phyloP scores from a whole-genome alignment of 208 protist genomes.

The Acanthamoeba lenticulata region DNA sequence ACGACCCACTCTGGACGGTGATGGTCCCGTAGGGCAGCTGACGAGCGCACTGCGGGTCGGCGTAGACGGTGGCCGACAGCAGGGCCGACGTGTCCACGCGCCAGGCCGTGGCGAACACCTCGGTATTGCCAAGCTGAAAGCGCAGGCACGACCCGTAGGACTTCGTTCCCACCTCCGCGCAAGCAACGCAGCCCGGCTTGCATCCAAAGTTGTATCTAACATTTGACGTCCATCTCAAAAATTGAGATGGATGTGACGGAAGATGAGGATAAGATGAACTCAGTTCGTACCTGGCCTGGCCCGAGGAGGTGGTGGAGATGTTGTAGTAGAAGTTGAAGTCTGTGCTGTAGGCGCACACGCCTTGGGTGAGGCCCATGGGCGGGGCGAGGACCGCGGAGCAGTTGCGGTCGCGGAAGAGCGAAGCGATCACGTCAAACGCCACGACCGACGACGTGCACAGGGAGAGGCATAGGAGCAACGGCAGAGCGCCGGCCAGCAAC shows the following conservation, averaged over 20 bases:
- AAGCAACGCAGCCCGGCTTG: neutral
- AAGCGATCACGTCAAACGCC: neutral
- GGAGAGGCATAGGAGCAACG: neutral
- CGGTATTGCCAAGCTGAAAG: neutral
- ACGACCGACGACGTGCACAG: neutral
- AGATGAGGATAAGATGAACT: neutral
- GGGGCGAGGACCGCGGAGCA: neutral
- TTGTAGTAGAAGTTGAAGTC: neutral
- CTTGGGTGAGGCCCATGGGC: neutral
- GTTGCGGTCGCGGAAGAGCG: neutral
- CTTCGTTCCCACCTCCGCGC: neutral
- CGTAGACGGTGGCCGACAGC: neutral
- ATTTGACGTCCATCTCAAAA: neutral
- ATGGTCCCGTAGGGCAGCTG: conserved; percentile 29
- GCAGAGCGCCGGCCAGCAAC: neutral
- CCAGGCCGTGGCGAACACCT: neutral
- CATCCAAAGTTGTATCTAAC: conserved; percentile 26
- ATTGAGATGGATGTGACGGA: neutral
- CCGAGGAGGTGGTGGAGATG: conserved; percentile 13
- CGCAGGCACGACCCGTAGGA: conserved; percentile 4
- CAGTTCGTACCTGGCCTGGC: neutral
- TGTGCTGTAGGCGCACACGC: neutral
- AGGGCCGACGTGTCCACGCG: neutral
- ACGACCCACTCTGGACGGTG: neutral
- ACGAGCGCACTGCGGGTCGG: neutral